Evolutionary conservation across 495 filamentous ascomycete genomes (phyloP), one percentile per base, ranked within the genome.

Genomic region (Podospora sp.): DNA sequence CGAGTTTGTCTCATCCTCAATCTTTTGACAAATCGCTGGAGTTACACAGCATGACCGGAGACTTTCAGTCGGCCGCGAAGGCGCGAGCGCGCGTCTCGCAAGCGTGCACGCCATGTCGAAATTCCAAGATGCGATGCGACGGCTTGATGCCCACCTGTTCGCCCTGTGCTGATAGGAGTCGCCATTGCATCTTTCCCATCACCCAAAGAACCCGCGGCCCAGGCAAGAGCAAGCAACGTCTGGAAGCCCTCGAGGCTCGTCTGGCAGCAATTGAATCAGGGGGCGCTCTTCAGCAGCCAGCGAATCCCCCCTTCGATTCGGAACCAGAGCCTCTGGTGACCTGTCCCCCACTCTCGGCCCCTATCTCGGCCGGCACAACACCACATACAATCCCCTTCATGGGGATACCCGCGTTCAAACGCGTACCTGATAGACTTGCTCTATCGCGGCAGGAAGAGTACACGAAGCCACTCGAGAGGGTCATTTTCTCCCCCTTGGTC

Each of bases 91-190:
- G 52, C 2, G n/a, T 24, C 20, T 14, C 12, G 29, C 25, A 62
- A 55, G 62, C 67, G 1, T 69, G 67, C 24, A 25, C 50, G 25
- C 62, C 27, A 65, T 69, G 67, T 49, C 46, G 58, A 6, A 18
- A 56, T 2, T 26, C 35, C 20, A 69, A 69, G 51, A 12, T 46
- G 24, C 40, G 62, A 16, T 69, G 67, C 57, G 67, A 62, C 51
- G 67, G 67, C 40, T 26, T 56, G 24, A 65, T 16, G 35, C 67
- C 67, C 0, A 62, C 46, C 8, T 69, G 67, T 33, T 60, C 67
- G 21, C 27, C 25, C 5, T 69, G 67, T 14, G 60, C 40, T 22
- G 63, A 26, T 9, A 46, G 62, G 3, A 18, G n/a, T 35, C 56
- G 18, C 12, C 46, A 33, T 18, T 69, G 67, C 20, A 21, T 29